Evolutionary conservation across 305 asterid genomes (phyloP).

Genomic region (Withania somnifera): DNA sequence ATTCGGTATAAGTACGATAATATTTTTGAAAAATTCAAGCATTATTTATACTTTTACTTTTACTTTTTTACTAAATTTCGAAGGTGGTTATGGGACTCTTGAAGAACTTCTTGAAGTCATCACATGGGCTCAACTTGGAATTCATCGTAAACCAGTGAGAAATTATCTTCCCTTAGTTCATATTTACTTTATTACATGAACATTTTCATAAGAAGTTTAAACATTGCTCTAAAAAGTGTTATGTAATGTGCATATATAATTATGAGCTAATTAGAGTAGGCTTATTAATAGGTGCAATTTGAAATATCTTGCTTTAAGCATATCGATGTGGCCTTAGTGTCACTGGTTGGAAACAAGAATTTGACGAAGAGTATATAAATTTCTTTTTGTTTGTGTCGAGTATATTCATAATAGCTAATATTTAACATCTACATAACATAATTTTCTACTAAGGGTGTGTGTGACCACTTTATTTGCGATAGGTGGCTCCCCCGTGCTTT

Average conservation of each 20-base stretch:
- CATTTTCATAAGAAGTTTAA: not conserved
- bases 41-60: too few relatives aligned
- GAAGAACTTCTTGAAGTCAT: slow-evolving; percentile 42
- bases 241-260: not conserved
- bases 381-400: too few relatives aligned
- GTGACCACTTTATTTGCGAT: too few relatives aligned
- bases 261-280: not conserved
- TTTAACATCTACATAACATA: too few relatives aligned
- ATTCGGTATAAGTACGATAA: too few relatives aligned
- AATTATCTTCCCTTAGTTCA: not conserved
- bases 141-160: slow-evolving; percentile 42
- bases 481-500: too few relatives aligned
- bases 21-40: too few relatives aligned
- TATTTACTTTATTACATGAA: not conserved
- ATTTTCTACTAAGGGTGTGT: too few relatives aligned
- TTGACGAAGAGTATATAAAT: too few relatives aligned
- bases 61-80: not conserved
- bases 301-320: not conserved
- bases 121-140: slow-evolving; percentile 43
- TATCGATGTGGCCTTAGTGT: too few relatives aligned
- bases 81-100: slow-evolving; percentile 50
- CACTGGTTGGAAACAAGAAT: too few relatives aligned
- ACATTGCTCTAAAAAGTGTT: not conserved
- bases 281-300: not conserved
- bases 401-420: too few relatives aligned